Conservation (phyloP, 2,329 filamentous ascomycete species). For the Aspergillus luchuensis region DNA sequence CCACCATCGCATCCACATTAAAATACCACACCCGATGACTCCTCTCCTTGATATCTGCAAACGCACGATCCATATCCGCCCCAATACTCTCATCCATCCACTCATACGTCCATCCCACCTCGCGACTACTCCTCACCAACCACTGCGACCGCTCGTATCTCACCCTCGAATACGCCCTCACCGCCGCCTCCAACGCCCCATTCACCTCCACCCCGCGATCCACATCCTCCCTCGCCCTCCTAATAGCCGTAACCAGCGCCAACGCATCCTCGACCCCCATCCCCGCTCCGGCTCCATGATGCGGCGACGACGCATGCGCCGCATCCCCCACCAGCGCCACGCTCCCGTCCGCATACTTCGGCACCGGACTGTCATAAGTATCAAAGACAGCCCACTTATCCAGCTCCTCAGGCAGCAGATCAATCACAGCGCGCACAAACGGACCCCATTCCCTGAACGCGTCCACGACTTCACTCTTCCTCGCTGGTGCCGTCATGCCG, state of each 20-base stretch:
- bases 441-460: constrained; percentile 37
- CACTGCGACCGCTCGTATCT: constrained; percentile 48
- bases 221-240: background rate
- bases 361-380: constrained; percentile 46
- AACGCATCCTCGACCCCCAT: constrained; percentile 32
- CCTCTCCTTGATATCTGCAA: constrained; percentile 39
- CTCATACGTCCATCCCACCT: constrained; percentile 24
- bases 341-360: constrained; percentile 38
- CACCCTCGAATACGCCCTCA: constrained; percentile 42
- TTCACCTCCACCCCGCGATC: background rate
- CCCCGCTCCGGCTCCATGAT: constrained; percentile 32
- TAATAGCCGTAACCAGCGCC: constrained; percentile 18
- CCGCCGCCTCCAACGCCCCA: constrained; percentile 29
- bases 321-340: constrained; percentile 30
- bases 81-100: constrained; percentile 26
- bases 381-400: constrained; percentile 62
- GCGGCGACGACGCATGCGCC: constrained; percentile 30
- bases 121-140: constrained; percentile 45
- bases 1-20: constrained; percentile 38
- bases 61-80: constrained; percentile 41
- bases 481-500: constrained; percentile 20
- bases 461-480: constrained; percentile 11
- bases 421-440: constrained; percentile 42
- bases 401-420: constrained; percentile 51
- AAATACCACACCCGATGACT: constrained; percentile 44